Evolutionary conservation across 2,329 filamentous ascomycete species (phyloP).

Genomic region (Trichoderma afroharzianum): DNA sequence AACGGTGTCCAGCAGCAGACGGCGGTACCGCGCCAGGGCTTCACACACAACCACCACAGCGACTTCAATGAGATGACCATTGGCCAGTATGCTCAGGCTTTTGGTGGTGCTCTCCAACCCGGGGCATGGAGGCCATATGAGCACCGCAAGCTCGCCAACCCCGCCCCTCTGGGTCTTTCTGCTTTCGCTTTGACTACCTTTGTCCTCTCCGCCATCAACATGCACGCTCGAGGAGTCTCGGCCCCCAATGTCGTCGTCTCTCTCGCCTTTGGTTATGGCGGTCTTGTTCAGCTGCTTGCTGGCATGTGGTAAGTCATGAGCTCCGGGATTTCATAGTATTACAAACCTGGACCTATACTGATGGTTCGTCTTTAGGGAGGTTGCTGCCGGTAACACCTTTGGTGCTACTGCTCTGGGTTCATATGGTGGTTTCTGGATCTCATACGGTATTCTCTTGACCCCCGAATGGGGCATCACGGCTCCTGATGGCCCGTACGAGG

Average conservation of each 20-base stretch:
- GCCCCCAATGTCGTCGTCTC: slow-evolving; percentile 65
- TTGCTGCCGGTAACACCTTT: slow-evolving; percentile 84
- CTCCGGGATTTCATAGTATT: background rate
- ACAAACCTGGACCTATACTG: background rate
- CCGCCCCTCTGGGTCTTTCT: slow-evolving; percentile 70
- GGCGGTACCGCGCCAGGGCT: background rate
- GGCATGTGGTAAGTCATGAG: slow-evolving; percentile 72
- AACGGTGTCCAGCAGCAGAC: slow-evolving; percentile 12
- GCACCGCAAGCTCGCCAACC: slow-evolving; percentile 74
- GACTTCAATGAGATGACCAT: slow-evolving; percentile 26
- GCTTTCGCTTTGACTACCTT: slow-evolving; percentile 84
- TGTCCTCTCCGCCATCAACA: slow-evolving; percentile 71
- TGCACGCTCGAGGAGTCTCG: slow-evolving; percentile 57
- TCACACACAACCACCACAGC: slow-evolving; percentile 24
- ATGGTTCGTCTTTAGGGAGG: slow-evolving; percentile 58
- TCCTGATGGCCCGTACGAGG: slow-evolving; percentile 43
- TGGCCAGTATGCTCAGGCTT: slow-evolving; percentile 41
- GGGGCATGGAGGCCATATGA: slow-evolving; percentile 61
- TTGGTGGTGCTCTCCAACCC: slow-evolving; percentile 71
- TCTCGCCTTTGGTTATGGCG: slow-evolving; percentile 70
- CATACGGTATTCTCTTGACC: slow-evolving; percentile 68
- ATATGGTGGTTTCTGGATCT: slow-evolving; percentile 82
- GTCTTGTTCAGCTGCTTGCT: slow-evolving; percentile 72
- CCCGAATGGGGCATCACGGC: slow-evolving; percentile 60
- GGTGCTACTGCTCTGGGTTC: slow-evolving; percentile 78